Evolutionary conservation across 108 stramenopile genomes (phyloP).

Genomic region (Discostella stelligeroides): DNA sequence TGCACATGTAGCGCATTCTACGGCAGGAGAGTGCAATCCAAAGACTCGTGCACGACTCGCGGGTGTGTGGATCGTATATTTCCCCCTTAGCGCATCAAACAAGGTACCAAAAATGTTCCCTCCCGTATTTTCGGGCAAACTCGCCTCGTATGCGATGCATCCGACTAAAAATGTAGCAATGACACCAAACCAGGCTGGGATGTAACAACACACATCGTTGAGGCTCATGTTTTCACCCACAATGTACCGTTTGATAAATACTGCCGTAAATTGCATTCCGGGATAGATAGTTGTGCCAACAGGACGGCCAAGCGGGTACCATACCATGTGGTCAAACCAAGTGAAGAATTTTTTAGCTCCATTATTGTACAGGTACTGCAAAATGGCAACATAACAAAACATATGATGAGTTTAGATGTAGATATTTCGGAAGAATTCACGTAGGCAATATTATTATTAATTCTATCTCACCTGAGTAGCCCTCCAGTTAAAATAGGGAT

Average conservation of each 20-base stretch:
- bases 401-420: slow-evolving; percentile 96
- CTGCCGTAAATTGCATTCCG: slow-evolving; percentile 95
- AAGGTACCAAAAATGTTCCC: slow-evolving; percentile 51
- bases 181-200: slow-evolving; percentile 93
- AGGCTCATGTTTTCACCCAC: slow-evolving; percentile 62
- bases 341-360: slow-evolving; percentile 67
- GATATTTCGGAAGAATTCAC: slow-evolving; percentile 38
- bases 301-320: slow-evolving; percentile 96
- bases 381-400: slow-evolving; percentile 70
- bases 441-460: neutral
- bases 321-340: slow-evolving; percentile 92
- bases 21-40: slow-evolving; percentile 11
- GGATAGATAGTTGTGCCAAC: slow-evolving; percentile 99
- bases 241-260: slow-evolving; percentile 73
- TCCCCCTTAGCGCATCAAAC: slow-evolving; percentile 49
- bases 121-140: slow-evolving; percentile 62
- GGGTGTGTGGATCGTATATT: slow-evolving; percentile 17
- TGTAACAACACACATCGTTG: slow-evolving; percentile 93
- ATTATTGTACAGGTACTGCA: slow-evolving; percentile 52
- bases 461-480: slow-evolving; percentile 79
- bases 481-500: slow-evolving; percentile 93
- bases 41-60: slow-evolving; percentile 3
- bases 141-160: slow-evolving; percentile 57
- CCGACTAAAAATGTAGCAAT: slow-evolving; percentile 73
- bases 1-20: slow-evolving; percentile 84